These are phyloP conservation scores for Marasmius tenuissimus DNA, from an alignment of 1,284 basidiomycete species.

Conservation along the genomic window DNA sequence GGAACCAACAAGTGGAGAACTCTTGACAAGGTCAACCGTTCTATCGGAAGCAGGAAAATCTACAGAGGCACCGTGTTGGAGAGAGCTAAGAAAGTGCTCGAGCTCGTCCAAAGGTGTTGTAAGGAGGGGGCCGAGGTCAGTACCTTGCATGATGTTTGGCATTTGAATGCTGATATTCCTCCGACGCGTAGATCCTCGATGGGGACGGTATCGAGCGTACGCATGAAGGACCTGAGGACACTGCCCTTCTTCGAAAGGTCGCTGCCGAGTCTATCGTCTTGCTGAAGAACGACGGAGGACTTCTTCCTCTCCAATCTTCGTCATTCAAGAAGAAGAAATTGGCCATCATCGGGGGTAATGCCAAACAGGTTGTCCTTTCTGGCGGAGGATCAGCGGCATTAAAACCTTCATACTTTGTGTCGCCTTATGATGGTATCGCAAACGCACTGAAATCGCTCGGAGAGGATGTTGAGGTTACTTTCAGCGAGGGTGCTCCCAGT, in stretches of 20 bases:
- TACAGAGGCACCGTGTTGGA: slow-evolving; percentile 65
- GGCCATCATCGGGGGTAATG: slow-evolving; percentile 78
- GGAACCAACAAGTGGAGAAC: slow-evolving; percentile 71
- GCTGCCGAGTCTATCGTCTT: slow-evolving; percentile 72
- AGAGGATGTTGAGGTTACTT: slow-evolving; percentile 49
- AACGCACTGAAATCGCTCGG: slow-evolving; percentile 41
- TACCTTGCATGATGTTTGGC: not conserved
- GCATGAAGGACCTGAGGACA: slow-evolving; percentile 57
- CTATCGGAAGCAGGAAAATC: slow-evolving; percentile 64
- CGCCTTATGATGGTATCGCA: slow-evolving; percentile 71
- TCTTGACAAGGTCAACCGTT: slow-evolving; percentile 62
- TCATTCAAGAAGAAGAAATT: slow-evolving; percentile 52
- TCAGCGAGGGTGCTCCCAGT: slow-evolving; percentile 33
- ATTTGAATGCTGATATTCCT: no score
- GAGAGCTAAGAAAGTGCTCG: slow-evolving; percentile 64
- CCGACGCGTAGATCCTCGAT: slow-evolving; percentile 50
- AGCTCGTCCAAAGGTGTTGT: slow-evolving; percentile 65
- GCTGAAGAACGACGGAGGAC: slow-evolving; percentile 63
- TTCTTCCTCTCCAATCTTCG: slow-evolving; percentile 60
- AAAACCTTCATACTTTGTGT: slow-evolving; percentile 70
- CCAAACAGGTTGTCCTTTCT: slow-evolving; percentile 63
- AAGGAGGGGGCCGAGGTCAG: slow-evolving; percentile 58
- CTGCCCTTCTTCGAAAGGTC: slow-evolving; percentile 60
- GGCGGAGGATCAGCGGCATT: slow-evolving; percentile 79
- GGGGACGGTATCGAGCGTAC: slow-evolving; percentile 67